phyloP scores from a whole-genome alignment of 2,329 filamentous ascomycete species.

The Colletotrichum sp. region DNA sequence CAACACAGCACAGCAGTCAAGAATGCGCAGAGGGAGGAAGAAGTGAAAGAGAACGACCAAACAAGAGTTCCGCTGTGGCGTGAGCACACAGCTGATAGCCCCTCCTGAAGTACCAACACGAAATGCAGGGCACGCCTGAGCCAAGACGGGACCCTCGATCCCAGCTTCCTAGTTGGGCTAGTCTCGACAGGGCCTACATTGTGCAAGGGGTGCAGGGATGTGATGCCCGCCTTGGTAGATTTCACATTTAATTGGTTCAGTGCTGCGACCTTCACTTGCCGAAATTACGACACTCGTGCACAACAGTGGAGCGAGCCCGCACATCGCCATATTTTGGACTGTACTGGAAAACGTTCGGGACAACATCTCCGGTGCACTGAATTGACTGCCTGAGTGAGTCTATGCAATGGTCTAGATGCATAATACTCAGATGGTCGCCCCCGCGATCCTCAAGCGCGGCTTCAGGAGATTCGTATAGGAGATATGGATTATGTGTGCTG shows the following conservation, averaged over 20 bases:
- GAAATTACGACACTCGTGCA: not conserved
- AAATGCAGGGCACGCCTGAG: not conserved
- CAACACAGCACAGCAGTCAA: not conserved
- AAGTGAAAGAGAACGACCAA: not conserved
- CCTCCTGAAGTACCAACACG: not conserved
- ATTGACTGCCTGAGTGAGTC: not conserved
- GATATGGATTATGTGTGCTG: not conserved
- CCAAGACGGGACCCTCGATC: not conserved
- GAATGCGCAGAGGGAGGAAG: not conserved
- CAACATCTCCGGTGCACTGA: not conserved
- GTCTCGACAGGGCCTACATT: not conserved
- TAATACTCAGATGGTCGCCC: not conserved
- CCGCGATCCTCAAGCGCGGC: not conserved
- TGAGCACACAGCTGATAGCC: not conserved
- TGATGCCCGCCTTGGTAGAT: not conserved
- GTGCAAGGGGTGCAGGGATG: not conserved
- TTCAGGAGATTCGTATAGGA: not conserved
- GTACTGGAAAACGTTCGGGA: not conserved
- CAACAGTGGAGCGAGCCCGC: not conserved
- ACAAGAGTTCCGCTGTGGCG: not conserved
- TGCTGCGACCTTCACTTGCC: not conserved
- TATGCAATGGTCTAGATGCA: not conserved
- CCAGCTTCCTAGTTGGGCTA: not conserved
- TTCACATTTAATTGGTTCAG: not conserved
- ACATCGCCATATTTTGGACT: not conserved